These are phyloP conservation scores for Pseudopithomyces maydicus DNA, from an alignment of 2,329 filamentous ascomycete genomes.

Conservation along the genomic window DNA sequence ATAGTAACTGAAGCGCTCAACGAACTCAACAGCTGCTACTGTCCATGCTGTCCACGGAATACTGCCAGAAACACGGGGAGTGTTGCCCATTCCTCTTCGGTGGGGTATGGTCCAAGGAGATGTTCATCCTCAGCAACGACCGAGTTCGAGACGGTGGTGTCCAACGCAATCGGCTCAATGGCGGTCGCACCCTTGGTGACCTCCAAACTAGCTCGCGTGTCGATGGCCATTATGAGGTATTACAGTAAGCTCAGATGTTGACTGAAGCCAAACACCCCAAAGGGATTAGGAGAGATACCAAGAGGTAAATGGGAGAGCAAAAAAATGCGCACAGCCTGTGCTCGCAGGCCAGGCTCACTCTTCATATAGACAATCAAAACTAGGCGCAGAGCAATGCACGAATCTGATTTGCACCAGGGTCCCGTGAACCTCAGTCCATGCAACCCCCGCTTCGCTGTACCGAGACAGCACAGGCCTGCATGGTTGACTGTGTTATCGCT, in stretches of 20 bases:
- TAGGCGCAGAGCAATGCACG: background rate
- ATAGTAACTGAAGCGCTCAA: conserved; percentile 45
- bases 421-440: background rate
- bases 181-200: conserved; percentile 37
- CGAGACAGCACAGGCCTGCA: background rate
- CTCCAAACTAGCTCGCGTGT: conserved; percentile 37
- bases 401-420: conserved; percentile 1
- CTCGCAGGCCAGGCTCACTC: background rate
- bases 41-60: conserved; percentile 45
- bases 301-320: background rate
- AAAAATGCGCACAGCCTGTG: background rate
- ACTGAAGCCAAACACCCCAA: background rate
- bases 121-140: conserved; percentile 23
- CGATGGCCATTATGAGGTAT: conserved; percentile 24
- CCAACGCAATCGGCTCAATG: conserved; percentile 32
- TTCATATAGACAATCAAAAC: background rate
- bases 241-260: background rate
- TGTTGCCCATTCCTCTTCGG: conserved; percentile 42
- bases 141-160: conserved; percentile 26
- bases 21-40: conserved; percentile 42
- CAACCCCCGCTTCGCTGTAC: background rate
- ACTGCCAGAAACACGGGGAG: conserved; percentile 41
- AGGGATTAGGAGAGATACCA: background rate
- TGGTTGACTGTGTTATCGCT: background rate
- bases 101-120: conserved; percentile 36